These are phyloP conservation scores for Zygnema circumcarinatum DNA, from an alignment of 139 green algal genomes.

Conservation along the genomic window DNA sequence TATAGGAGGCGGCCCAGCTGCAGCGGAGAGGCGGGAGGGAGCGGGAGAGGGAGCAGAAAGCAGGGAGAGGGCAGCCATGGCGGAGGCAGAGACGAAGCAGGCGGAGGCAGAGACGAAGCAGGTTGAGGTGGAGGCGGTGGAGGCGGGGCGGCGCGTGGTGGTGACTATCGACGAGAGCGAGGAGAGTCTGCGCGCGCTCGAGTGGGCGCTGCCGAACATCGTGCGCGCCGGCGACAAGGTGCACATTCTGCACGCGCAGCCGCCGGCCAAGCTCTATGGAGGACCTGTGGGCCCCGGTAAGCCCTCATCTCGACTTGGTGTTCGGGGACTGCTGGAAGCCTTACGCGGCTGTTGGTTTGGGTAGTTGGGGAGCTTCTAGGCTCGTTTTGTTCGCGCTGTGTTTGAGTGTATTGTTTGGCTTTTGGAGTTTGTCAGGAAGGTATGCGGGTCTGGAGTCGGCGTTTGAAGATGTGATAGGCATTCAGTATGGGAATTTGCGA, in stretches of 20 bases:
- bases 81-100: no score
- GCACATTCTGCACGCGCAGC: constrained; percentile 44
- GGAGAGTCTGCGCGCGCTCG: constrained; percentile 28
- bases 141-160: not conserved
- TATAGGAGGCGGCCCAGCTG: no score
- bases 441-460: not conserved
- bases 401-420: not conserved
- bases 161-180: constrained; percentile 37
- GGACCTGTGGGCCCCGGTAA: constrained; percentile 35
- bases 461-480: no score
- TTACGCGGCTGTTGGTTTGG: not conserved
- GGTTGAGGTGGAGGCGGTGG: not conserved
- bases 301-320: not conserved
- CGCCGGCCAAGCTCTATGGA: constrained; percentile 7
- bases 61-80: no score
- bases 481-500: no score
- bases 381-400: not conserved
- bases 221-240: constrained; percentile 29
- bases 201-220: constrained; percentile 44
- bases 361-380: not conserved
- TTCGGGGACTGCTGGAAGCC: no score
- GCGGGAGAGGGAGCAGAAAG: no score
- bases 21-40: no score
- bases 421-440: not conserved
- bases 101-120: not conserved